A percentile compares a stretch with the other conserved stretches of the same genome.
Conservation (phyloP, 2,329 filamentous ascomycete species). For the Fusarium haematococcum region DNA sequence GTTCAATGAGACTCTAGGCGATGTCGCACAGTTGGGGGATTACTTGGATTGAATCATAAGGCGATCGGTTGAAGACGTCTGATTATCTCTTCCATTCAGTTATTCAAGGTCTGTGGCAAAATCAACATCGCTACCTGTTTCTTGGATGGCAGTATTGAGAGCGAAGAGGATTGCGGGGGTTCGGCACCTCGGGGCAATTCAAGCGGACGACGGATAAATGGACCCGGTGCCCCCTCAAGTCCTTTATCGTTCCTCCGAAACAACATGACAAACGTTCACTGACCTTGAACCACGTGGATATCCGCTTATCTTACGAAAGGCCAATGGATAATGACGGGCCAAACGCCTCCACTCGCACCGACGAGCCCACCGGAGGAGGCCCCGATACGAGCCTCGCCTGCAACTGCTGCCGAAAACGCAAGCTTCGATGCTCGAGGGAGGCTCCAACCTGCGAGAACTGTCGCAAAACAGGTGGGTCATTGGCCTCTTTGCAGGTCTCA, state of each 20-base stretch:
- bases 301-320: background rate
- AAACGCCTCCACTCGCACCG: background rate
- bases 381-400: constrained; percentile 1
- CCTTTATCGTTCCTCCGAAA: background rate
- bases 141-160: background rate
- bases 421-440: constrained; percentile 12
- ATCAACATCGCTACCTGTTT: background rate
- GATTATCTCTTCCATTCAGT: background rate
- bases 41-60: background rate
- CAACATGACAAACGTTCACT: background rate
- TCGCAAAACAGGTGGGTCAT: constrained; percentile 2
- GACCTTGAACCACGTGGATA: background rate
- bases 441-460: constrained; percentile 4
- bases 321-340: background rate
- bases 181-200: constrained; percentile 1
- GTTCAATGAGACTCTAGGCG: background rate
- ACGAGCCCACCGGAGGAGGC: background rate
- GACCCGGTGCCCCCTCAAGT: background rate
- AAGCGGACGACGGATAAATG: constrained; percentile 3
- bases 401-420: constrained; percentile 9
- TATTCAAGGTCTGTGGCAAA: background rate
- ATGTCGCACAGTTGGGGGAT: background rate
- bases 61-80: background rate
- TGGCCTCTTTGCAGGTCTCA: no score
- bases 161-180: background rate